Conservation (phyloP, 2,329 filamentous ascomycete species). For the Leptosphaerulina australis region DNA sequence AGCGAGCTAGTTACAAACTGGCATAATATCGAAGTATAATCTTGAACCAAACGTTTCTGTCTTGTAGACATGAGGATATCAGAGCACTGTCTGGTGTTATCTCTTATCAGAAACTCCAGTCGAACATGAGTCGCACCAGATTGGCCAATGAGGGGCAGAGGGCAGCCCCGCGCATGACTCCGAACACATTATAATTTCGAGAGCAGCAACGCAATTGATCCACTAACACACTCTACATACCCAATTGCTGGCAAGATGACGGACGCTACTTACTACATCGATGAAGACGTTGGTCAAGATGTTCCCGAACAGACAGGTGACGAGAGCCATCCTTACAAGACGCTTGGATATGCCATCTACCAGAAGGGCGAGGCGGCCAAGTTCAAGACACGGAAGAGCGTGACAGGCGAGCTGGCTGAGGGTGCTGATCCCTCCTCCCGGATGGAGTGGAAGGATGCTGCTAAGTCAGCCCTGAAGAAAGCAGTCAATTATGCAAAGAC, state of each 20-base stretch:
- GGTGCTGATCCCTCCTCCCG: constrained; percentile 65
- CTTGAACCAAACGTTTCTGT: no score
- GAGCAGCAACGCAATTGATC: constrained; percentile 24
- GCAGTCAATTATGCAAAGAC: constrained; percentile 74
- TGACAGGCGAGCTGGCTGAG: constrained; percentile 45
- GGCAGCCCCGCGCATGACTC: constrained; percentile 32
- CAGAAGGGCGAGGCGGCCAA: constrained; percentile 67
- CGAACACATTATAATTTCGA: constrained; percentile 37
- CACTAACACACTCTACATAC: constrained; percentile 21
- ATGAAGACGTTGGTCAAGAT: constrained; percentile 79
- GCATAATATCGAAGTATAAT: no score
- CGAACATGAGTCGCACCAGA: constrained; percentile 31
- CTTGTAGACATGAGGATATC: no score
- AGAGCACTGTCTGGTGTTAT: constrained; percentile 3
- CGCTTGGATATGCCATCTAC: constrained; percentile 77
- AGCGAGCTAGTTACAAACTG: background rate
- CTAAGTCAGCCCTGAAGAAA: constrained; percentile 87
- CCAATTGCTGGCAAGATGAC: constrained; percentile 47
- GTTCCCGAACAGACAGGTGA: constrained; percentile 69
- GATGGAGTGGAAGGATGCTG: constrained; percentile 78
- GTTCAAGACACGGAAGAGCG: constrained; percentile 70
- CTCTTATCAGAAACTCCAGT: constrained; percentile 27
- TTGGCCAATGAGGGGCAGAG: constrained; percentile 25
- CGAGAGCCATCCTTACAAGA: constrained; percentile 79
- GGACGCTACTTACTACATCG: constrained; percentile 69